A percentile compares a stretch with the other conserved stretches of the same genome.
Evolutionary conservation across 345 rosid genomes (phyloP).

Genomic region (Citrus cavaleriei): DNA sequence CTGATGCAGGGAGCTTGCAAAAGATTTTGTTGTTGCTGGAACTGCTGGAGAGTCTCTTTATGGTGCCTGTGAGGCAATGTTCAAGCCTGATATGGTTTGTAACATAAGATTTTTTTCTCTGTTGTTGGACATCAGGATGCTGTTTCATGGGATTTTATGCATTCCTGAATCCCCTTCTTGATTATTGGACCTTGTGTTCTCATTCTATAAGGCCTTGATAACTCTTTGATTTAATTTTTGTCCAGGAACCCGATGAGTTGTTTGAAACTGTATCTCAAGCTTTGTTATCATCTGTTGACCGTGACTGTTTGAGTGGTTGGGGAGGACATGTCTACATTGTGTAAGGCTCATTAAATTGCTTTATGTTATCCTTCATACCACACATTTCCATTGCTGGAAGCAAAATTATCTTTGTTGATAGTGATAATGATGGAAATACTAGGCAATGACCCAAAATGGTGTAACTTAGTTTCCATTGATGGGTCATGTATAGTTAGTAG

Average conservation of each 20-base stretch:
- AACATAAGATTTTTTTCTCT: background rate
- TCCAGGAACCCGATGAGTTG: slow-evolving; percentile 86
- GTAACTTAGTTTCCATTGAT: background rate
- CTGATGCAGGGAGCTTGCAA: slow-evolving; percentile 76
- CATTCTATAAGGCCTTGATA: background rate
- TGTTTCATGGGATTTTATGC: background rate
- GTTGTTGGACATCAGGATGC: background rate
- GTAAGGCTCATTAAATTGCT: slow-evolving; percentile 46
- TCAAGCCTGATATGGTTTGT: slow-evolving; percentile 90
- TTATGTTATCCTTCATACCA: background rate
- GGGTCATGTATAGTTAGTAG: background rate
- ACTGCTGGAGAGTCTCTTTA: slow-evolving; percentile 94
- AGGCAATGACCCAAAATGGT: background rate
- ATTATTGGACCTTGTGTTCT: background rate
- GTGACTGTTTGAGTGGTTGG: slow-evolving; percentile 99
- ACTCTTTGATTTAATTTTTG: slow-evolving; percentile 3
- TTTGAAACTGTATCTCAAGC: slow-evolving; percentile 92
- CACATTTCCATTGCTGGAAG: background rate
- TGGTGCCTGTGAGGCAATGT: slow-evolving; percentile 96
- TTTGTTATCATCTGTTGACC: slow-evolving; percentile 79
- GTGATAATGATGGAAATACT: background rate
- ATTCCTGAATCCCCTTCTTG: background rate
- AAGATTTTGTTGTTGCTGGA: slow-evolving; percentile 94
- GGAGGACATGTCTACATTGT: slow-evolving; percentile 95
- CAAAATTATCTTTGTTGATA: background rate